Base-by-base conservation (phyloP, 2,329 filamentous ascomycete genomes). In the Aspergillus fructus region DNA sequence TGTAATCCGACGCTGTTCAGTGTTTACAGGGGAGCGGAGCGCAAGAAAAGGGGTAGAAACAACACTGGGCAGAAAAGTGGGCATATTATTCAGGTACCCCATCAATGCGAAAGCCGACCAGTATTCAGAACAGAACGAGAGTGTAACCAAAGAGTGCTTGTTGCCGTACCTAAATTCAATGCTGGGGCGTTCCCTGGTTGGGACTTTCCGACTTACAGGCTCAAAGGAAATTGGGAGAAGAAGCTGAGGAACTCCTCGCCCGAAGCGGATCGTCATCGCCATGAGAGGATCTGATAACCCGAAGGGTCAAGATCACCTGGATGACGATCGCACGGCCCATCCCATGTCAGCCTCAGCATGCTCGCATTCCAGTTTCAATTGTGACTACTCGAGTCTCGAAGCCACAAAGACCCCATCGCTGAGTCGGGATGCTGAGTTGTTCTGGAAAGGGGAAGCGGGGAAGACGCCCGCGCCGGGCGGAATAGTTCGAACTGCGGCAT, bases 401-500 rank as follows among this genome's bases (percentile, higher is more conserved):
- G 27, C 27, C 8, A 30, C 27, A 30, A 30, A 30, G 8, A 30
- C 27, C 27, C 27, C 8, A 30, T 30, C 27, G 39, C 47, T 33
- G 17, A 8, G n/a, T 9, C 9, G 13, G 12, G 34, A 15, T 15
- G 40, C 40, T 30, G n/a, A 21, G 46, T 11, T 21, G 15, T 47
- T 27, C 17, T 39, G n/a, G 27, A 47, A 55, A 55, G 49, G 52
- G 15, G 33, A 48, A 64, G 66, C 61, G 64, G 59, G 59, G 64
- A 62, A 64, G 59, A 58, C 34, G 51, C 34, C 48, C 15, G 27
- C 27, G 27, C 27, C 27, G 49, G 17, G 37, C 24, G 39, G 27
- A 54, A 45, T 47, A 45, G 42, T 27, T 45, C 41, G 50, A 47
- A 37, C 34, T n/a, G 12, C 5, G n/a, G 11, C 42, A 30, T 54